Evolutionary conservation across 768 basidiomycete genomes (phyloP), one percentile per base, ranked within the genome.

Genomic region (Suillus weaverae): DNA sequence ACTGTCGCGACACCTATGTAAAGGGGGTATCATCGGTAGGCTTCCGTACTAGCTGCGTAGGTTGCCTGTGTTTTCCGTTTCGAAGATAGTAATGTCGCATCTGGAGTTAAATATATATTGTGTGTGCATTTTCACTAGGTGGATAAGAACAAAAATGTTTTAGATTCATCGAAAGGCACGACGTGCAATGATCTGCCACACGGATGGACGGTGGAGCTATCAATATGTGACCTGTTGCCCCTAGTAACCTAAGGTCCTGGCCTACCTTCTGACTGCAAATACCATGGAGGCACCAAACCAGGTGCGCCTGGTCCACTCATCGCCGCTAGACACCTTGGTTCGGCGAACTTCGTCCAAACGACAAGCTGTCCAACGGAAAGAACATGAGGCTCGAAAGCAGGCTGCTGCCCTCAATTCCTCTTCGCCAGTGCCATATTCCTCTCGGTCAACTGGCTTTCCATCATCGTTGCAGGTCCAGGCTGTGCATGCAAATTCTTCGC

Each of bases 1-100:
- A 86, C 33, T 86, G 86, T 32, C 81, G 90, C 59, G 80, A 95
- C 92, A 36, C 92, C 92, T n/a, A n/a, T n/a, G n/a, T n/a, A n/a
- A n/a, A n/a, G n/a, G 67, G 84, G 92, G 32, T 71, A 74, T 60
- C 41, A 44, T 46, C 44, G 11, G 44, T 22, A n/a, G n/a, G n/a
- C n/a, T n/a, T n/a, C n/a, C n/a, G n/a, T n/a, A n/a, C n/a, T 4
- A n/a, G 10, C 7, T 26, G n/a, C 6, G 32, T n/a, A 22, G 26
- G 14, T n/a, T 63, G n/a, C 22, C 32, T 35, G 32, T 16, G 11
- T 35, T 9, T 43, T 38, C 48, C 14, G 7, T 70, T 48, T n/a
- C 63, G 64, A 64, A 41, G 26, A 39, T 30, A 41, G 32, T 16
- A n/a, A n/a, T 44, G 20, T n/a, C 2, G 20, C 20, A 22, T 36